These are phyloP conservation scores for Ephemerocybe angulata DNA, from an alignment of 768 basidiomycete genomes.

Conservation along the genomic window DNA sequence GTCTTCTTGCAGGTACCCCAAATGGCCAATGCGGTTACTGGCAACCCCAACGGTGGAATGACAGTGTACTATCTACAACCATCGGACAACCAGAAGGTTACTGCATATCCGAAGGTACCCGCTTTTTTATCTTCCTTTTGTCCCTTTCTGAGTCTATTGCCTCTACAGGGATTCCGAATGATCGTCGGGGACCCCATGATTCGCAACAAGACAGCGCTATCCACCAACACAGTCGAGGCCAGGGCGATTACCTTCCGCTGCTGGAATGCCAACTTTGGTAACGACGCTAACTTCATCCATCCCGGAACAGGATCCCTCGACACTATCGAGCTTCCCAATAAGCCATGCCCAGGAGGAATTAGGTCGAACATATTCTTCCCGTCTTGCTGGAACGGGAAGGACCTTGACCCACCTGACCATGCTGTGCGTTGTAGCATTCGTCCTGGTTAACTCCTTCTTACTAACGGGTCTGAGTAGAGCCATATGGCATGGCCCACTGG, in stretches of 20 bases:
- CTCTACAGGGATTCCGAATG: conserved; percentile 11
- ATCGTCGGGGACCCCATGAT: conserved; percentile 9
- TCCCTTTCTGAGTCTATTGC: no score
- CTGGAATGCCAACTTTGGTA: conserved; percentile 6
- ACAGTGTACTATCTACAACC: conserved; percentile 9
- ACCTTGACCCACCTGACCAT: conserved; percentile 7
- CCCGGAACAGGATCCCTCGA: conserved; percentile 6
- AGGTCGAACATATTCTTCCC: conserved; percentile 11
- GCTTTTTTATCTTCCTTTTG: no score
- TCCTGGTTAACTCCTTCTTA: no score
- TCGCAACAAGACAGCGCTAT: not conserved
- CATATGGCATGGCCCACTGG: conserved; percentile 1
- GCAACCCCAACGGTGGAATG: conserved; percentile 7
- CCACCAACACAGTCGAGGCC: conserved; percentile 5
- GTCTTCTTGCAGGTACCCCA: conserved; percentile 7
- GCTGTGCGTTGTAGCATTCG: not conserved
- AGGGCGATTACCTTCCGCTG: conserved; percentile 7
- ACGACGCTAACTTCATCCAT: conserved; percentile 1
- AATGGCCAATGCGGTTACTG: conserved; percentile 9
- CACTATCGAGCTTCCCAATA: conserved; percentile 4
- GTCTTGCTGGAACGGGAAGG: conserved; percentile 10
- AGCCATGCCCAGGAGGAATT: conserved; percentile 3
- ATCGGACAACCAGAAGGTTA: conserved; percentile 7
- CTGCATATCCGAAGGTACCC: conserved; percentile 5
- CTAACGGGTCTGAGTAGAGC: no score